These are phyloP conservation scores for Elsinoe perseae DNA, from an alignment of 2,329 filamentous ascomycete species.

Conservation along the genomic window DNA sequence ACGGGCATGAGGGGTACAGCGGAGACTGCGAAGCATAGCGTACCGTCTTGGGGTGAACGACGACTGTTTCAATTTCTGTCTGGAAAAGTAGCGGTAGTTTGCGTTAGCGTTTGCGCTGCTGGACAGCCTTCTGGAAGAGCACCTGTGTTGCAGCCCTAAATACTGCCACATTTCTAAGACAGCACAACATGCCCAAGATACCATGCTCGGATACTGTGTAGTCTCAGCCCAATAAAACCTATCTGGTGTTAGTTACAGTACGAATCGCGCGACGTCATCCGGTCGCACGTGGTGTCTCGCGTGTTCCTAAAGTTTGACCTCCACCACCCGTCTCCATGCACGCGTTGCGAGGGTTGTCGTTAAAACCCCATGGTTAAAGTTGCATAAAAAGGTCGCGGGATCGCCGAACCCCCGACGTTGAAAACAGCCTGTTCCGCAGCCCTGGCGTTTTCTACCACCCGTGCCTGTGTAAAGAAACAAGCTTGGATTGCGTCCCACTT, in stretches of 20 bases:
- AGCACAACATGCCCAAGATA: not conserved
- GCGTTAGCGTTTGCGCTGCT: not conserved
- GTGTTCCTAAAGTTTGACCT: slow-evolving; percentile 1
- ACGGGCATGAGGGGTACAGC: slow-evolving; percentile 1
- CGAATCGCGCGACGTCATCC: not conserved
- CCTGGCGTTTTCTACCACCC: not conserved
- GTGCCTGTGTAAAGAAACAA: not conserved
- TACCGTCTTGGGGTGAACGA: slow-evolving; percentile 9
- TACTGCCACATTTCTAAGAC: not conserved
- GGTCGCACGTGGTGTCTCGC: slow-evolving; percentile 2
- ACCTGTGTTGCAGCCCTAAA: too few relatives aligned
- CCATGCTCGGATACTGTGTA: too few relatives aligned
- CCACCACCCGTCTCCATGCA: not conserved
- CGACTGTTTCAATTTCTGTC: not conserved
- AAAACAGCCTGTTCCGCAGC: not conserved
- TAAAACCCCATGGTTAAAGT: slow-evolving; percentile 4
- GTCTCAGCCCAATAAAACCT: not conserved
- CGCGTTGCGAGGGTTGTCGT: slow-evolving; percentile 4
- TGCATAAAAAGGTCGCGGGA: not conserved
- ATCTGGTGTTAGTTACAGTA: not conserved
- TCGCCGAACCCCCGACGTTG: not conserved
- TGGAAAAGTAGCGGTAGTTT: not conserved
- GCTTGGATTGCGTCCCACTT: not conserved
- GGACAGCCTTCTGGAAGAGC: too few relatives aligned
- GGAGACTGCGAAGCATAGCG: slow-evolving; percentile 10